Percentiles rank a stretch among this genome's conserved stretches.
These are phyloP conservation scores for Lepiota brunneoincarnata DNA, from an alignment of 768 basidiomycete genomes.

Conservation along the genomic window DNA sequence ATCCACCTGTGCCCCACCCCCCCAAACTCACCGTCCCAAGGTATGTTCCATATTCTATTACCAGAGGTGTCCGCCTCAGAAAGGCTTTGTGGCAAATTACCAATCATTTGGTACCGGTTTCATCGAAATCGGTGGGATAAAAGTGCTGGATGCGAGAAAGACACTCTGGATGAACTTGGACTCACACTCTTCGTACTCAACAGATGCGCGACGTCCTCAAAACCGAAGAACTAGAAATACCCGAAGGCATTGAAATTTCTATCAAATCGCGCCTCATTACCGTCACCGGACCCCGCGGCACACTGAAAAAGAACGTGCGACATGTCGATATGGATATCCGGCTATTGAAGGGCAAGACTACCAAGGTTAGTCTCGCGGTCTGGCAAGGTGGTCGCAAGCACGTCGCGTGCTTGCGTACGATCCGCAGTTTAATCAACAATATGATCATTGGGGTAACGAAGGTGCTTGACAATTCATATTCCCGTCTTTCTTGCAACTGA, in stretches of 20 bases:
- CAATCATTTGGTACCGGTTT: slow-evolving; percentile 23
- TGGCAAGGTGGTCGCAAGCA: slow-evolving; percentile 99
- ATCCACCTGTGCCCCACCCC: slow-evolving; percentile 16
- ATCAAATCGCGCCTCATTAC: slow-evolving; percentile 92
- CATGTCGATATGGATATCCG: slow-evolving; percentile 95
- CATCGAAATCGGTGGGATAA: slow-evolving; percentile 12
- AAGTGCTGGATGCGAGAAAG: slow-evolving; percentile 32
- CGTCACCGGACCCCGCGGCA: slow-evolving; percentile 91
- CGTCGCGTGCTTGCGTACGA: slow-evolving; percentile 95
- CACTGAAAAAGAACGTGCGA: slow-evolving; percentile 86
- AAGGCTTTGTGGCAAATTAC: slow-evolving; percentile 6
- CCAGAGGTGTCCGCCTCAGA: slow-evolving; percentile 14
- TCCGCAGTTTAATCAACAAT: slow-evolving; percentile 93
- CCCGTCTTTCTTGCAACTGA: background rate
- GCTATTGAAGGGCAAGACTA: slow-evolving; percentile 73
- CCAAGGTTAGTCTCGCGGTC: slow-evolving; percentile 85
- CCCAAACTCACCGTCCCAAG: slow-evolving; percentile 38
- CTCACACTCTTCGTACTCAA: slow-evolving; percentile 25
- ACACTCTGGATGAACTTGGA: slow-evolving; percentile 35
- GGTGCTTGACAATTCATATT: slow-evolving; percentile 37
- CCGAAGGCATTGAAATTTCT: slow-evolving; percentile 78
- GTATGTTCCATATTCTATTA: slow-evolving; percentile 27
- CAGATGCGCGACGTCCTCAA: slow-evolving; percentile 93
- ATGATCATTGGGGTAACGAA: slow-evolving; percentile 98
- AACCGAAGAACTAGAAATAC: slow-evolving; percentile 90